A percentile compares a stretch with the other conserved stretches of the same genome.
Evolutionary conservation across 2,329 filamentous ascomycete genomes (phyloP).

Genomic region (Bipolaris cookei): DNA sequence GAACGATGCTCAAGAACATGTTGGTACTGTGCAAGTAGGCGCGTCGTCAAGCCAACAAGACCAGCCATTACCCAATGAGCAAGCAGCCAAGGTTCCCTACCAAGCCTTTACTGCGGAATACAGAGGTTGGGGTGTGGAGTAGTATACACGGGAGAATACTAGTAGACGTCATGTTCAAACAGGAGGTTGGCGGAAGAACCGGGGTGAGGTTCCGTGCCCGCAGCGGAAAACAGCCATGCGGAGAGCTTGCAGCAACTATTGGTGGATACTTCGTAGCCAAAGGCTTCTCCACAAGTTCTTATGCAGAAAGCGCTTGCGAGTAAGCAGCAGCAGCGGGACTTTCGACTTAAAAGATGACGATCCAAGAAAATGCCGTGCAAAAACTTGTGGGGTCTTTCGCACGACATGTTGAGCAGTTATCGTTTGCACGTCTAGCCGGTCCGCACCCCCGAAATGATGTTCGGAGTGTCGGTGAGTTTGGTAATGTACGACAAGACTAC

Average conservation of each 20-base stretch:
- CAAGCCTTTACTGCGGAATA: slow-evolving; percentile 20
- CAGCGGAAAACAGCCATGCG: slow-evolving; percentile 19
- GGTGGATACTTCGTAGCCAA: slow-evolving; percentile 27
- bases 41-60: slow-evolving; percentile 12
- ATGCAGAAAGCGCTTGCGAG: slow-evolving; percentile 17
- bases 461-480: not conserved
- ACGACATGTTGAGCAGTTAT: not conserved
- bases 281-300: slow-evolving; percentile 28
- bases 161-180: slow-evolving; percentile 22
- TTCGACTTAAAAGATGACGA: not conserved
- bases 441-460: slow-evolving; percentile 8
- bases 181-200: slow-evolving; percentile 31
- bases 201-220: slow-evolving; percentile 29
- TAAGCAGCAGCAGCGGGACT: slow-evolving; percentile 11
- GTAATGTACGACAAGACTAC: not conserved
- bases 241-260: slow-evolving; percentile 20
- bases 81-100: slow-evolving; percentile 26
- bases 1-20: slow-evolving; percentile 10
- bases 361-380: slow-evolving; percentile 3
- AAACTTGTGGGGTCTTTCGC: not conserved
- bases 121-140: not conserved
- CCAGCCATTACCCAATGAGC: slow-evolving; percentile 24
- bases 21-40: slow-evolving; percentile 9
- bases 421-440: slow-evolving; percentile 3
- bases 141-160: not conserved